Evolutionary conservation across 352 stramenopile genomes (phyloP).

Genomic region (Globisporangium middletonii): DNA sequence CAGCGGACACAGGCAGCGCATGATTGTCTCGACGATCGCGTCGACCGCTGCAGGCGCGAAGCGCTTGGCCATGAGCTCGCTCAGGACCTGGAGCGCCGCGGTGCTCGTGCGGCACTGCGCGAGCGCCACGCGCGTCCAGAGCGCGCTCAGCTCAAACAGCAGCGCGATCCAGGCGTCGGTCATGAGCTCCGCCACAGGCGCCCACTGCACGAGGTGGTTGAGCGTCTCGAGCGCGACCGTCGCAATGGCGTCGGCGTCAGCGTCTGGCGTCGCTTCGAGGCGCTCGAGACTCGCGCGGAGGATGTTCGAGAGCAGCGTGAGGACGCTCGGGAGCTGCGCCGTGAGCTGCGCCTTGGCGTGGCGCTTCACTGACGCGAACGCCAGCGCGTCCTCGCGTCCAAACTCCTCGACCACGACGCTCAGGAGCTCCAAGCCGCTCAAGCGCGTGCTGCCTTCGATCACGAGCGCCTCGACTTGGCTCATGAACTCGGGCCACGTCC

Average conservation of each 20-base stretch:
- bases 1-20: slow-evolving; percentile 47
- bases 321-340: slow-evolving; percentile 38
- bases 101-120: slow-evolving; percentile 28
- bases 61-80: slow-evolving; percentile 62
- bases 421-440: slow-evolving; percentile 53
- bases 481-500: slow-evolving; percentile 54
- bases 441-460: slow-evolving; percentile 27
- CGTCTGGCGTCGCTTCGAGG: slow-evolving; percentile 15
- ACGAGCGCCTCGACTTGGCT: slow-evolving; percentile 56
- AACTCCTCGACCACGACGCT: slow-evolving; percentile 65
- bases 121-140: slow-evolving; percentile 23
- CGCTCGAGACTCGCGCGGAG: slow-evolving; percentile 39
- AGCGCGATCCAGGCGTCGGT: slow-evolving; percentile 51
- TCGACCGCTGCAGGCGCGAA: slow-evolving; percentile 36
- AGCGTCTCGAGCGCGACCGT: slow-evolving; percentile 50
- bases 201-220: slow-evolving; percentile 44
- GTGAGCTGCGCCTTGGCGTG: slow-evolving; percentile 34
- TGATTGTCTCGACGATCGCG: slow-evolving; percentile 44
- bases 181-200: slow-evolving; percentile 47
- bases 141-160: slow-evolving; percentile 50
- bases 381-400: slow-evolving; percentile 55
- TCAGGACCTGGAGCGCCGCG: slow-evolving; percentile 48
- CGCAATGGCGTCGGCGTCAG: slow-evolving; percentile 38
- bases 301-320: slow-evolving; percentile 42
- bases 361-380: slow-evolving; percentile 39